Conservation (phyloP, 2,329 filamentous ascomycete species). For the Verticillium alfalfae region DNA sequence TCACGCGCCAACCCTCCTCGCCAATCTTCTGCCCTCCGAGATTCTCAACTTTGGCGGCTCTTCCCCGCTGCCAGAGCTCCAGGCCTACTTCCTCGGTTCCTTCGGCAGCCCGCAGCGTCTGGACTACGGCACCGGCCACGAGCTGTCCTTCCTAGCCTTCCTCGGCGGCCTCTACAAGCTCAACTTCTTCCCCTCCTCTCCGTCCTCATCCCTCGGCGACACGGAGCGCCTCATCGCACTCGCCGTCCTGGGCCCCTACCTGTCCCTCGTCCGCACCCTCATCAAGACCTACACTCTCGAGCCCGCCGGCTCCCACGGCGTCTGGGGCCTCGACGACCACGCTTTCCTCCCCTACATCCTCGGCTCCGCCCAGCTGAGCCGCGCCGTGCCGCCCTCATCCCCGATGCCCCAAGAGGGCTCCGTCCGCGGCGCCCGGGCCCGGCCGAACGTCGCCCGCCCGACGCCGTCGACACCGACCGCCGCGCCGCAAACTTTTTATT, state of each 20-base stretch:
- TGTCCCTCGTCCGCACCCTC: conserved; percentile 73
- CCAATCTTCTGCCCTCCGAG: conserved; percentile 18
- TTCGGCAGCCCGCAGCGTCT: conserved; percentile 87
- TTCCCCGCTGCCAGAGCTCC: conserved; percentile 6
- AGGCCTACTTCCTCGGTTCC: conserved; percentile 69
- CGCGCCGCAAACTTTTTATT: conserved; percentile 81
- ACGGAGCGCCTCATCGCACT: conserved; percentile 77
- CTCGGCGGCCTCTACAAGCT: conserved; percentile 88
- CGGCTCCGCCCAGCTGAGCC: conserved; percentile 83
- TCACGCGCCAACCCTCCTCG: conserved; percentile 47
- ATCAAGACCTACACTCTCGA: conserved; percentile 91
- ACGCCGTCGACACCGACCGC: conserved; percentile 56
- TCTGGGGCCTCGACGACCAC: conserved; percentile 98
- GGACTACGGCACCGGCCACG: conserved; percentile 95
- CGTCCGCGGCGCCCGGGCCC: conserved; percentile 63
- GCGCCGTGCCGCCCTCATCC: conserved; percentile 60
- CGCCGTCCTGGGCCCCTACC: conserved; percentile 78
- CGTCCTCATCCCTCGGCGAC: conserved; percentile 29
- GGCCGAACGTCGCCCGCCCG: conserved; percentile 60
- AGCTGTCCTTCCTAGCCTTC: conserved; percentile 91
- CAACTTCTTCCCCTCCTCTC: conserved; percentile 53
- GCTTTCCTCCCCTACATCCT: conserved; percentile 92
- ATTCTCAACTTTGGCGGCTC: conserved; percentile 13
- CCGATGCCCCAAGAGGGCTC: conserved; percentile 76
- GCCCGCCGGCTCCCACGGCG: conserved; percentile 91